Evolutionary conservation across 768 basidiomycete species (phyloP).

Genomic region (Pulveroboletus sp.): DNA sequence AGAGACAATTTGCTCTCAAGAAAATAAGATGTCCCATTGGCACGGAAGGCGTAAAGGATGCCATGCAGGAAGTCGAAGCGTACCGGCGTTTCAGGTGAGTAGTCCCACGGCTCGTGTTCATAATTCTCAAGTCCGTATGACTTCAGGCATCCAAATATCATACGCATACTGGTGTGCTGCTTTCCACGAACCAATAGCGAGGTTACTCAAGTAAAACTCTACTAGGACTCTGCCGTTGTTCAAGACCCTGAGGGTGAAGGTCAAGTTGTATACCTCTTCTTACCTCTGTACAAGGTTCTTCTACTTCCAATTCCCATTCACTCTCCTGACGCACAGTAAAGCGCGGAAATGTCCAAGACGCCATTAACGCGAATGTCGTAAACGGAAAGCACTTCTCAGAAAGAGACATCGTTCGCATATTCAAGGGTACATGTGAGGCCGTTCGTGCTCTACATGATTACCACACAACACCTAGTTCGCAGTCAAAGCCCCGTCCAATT

Average conservation of each 20-base stretch:
- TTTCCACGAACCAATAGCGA: background rate
- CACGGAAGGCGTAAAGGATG: constrained; percentile 81
- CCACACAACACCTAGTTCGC: constrained; percentile 41
- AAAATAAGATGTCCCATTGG: constrained; percentile 94
- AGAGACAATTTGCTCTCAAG: constrained; percentile 94
- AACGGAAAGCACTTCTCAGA: constrained; percentile 83
- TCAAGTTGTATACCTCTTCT: constrained; percentile 93
- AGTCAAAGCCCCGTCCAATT: constrained; percentile 20
- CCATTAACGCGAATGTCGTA: constrained; percentile 81
- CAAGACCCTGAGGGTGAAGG: constrained; percentile 92
- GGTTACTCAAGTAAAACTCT: background rate
- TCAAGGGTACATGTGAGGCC: constrained; percentile 92
- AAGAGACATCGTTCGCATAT: constrained; percentile 80
- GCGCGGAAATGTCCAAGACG: constrained; percentile 94
- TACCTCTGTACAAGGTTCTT: constrained; percentile 83
- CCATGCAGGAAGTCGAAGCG: constrained; percentile 86
- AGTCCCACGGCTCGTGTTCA: background rate
- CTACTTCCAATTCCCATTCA: background rate
- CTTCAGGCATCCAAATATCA: constrained; percentile 89
- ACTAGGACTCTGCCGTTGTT: constrained; percentile 86
- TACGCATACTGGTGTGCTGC: constrained; percentile 72
- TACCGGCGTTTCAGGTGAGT: constrained; percentile 90
- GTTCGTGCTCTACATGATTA: constrained; percentile 94
- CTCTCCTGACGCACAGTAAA: constrained; percentile 27
- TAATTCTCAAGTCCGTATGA: background rate